phyloP scores from a whole-genome alignment of 2,329 filamentous ascomycete species.

The Cladophialophora bantiana region DNA sequence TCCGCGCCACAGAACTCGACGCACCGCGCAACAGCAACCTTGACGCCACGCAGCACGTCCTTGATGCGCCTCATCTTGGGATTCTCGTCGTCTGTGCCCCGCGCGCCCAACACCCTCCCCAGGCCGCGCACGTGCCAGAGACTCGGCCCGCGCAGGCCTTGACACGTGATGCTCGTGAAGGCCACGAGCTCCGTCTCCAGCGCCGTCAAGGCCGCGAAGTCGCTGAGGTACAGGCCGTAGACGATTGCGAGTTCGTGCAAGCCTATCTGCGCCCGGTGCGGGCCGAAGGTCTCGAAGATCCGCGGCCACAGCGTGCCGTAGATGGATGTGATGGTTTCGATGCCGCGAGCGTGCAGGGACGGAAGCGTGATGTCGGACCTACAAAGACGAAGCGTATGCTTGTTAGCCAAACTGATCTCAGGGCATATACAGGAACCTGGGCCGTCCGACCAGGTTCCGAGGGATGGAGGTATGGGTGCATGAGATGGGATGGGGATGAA shows the following conservation, averaged over 20 bases:
- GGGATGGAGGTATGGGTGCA: too few species aligned
- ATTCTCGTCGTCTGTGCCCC: slow-evolving; percentile 34
- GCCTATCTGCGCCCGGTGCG: slow-evolving; percentile 59
- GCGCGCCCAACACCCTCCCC: slow-evolving; percentile 46
- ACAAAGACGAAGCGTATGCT: neutral
- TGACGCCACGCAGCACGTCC: slow-evolving; percentile 35
- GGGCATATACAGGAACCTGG: too few species aligned
- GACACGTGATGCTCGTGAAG: slow-evolving; percentile 54
- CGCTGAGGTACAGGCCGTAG: slow-evolving; percentile 65
- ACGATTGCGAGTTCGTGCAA: slow-evolving; percentile 76
- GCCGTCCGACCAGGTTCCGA: too few species aligned
- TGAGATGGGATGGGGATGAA: neutral
- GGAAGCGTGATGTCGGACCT: slow-evolving; percentile 40
- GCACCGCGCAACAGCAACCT: slow-evolving; percentile 31
- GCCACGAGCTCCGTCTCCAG: slow-evolving; percentile 56
- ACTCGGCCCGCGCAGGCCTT: slow-evolving; percentile 51
- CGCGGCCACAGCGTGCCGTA: slow-evolving; percentile 43
- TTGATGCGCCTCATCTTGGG: slow-evolving; percentile 32
- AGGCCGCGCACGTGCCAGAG: slow-evolving; percentile 56
- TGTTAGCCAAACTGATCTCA: too few species aligned
- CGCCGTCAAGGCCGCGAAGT: slow-evolving; percentile 50
- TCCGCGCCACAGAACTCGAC: slow-evolving; percentile 38
- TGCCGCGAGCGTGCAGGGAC: slow-evolving; percentile 42
- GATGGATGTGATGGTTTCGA: slow-evolving; percentile 43
- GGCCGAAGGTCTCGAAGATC: slow-evolving; percentile 45